Conservation (phyloP, 2,329 filamentous ascomycete species). For the Aspergillus transmontanensis region DNA sequence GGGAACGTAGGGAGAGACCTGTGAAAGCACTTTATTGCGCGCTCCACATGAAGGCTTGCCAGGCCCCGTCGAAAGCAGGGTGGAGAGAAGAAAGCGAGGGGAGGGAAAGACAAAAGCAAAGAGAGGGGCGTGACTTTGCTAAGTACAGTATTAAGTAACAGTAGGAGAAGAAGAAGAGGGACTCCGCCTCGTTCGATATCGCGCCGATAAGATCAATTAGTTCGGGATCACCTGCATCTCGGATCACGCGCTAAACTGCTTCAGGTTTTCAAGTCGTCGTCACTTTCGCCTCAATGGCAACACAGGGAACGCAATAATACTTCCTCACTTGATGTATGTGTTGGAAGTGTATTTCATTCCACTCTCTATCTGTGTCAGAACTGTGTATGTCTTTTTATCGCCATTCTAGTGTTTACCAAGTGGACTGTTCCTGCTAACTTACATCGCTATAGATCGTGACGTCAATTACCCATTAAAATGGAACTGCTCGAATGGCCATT, state of each 20-base stretch:
- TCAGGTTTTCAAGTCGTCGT: neutral
- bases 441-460: neutral
- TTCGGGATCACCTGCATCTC: neutral
- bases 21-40: neutral
- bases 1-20: constrained; percentile 2
- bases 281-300: neutral
- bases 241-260: neutral
- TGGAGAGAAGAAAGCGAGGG: neutral
- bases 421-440: neutral
- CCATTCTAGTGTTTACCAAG: neutral
- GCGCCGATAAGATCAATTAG: neutral
- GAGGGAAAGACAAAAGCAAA: neutral
- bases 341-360: neutral
- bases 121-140: neutral
- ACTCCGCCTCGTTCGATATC: neutral
- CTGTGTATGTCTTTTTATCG: neutral
- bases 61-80: neutral
- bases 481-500: neutral
- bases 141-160: neutral
- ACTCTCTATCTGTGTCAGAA: neutral
- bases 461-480: neutral
- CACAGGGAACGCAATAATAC: neutral
- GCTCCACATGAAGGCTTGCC: neutral
- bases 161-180: neutral
- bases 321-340: neutral